Evolutionary conservation across 129 eudicot species (phyloP).

Genomic region (Chrysanthemum seticuspe): DNA sequence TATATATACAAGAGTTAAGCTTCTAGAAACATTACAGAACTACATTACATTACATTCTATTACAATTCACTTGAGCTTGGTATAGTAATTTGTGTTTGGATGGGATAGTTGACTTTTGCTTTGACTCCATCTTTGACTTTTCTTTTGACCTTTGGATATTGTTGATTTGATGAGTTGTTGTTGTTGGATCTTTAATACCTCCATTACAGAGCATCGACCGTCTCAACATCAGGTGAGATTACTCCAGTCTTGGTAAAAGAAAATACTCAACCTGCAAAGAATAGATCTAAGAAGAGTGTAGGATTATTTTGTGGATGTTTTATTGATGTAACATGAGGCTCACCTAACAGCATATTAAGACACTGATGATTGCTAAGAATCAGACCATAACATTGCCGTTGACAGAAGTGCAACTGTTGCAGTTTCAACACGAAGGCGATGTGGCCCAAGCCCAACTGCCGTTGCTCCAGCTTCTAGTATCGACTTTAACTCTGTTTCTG

Average conservation of each 20-base stretch:
- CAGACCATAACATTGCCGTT: constrained; percentile 88
- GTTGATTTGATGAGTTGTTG: no score
- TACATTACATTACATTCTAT: no score
- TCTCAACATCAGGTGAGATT: neutral
- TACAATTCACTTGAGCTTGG: no score
- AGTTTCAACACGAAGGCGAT: constrained; percentile 93
- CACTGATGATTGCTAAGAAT: constrained; percentile 21
- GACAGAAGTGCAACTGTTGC: constrained; percentile 82
- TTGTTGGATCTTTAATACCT: no score
- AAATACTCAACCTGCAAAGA: neutral
- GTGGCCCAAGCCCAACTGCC: constrained; percentile 85
- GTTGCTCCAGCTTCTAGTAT: constrained; percentile 76
- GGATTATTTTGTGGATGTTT: neutral
- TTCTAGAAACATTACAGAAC: no score
- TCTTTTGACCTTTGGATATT: no score
- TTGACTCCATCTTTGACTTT: no score
- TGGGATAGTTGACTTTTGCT: no score
- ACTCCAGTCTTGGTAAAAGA: constrained; percentile 11
- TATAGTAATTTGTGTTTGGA: no score
- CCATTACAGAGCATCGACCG: constrained; percentile 18
- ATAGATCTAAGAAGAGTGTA: neutral
- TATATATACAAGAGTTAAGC: no score
- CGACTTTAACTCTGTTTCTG: constrained; percentile 53
- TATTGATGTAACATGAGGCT: neutral
- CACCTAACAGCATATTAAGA: constrained; percentile 5